Conservation (phyloP, 495 filamentous ascomycete genomes). For the Tuber indicum region DNA sequence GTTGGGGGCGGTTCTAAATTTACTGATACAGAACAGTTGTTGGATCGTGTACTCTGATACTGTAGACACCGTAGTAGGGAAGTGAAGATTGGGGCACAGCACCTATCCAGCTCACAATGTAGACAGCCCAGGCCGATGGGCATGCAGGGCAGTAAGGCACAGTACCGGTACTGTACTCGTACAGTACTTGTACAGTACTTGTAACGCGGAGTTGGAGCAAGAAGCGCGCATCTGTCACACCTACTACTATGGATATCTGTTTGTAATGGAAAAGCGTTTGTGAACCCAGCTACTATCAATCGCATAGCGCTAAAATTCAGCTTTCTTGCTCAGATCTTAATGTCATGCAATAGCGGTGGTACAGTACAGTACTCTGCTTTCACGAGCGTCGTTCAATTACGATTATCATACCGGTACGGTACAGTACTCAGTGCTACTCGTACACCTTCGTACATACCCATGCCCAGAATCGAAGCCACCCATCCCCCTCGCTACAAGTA, state of each 20-base stretch:
- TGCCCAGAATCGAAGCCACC: not conserved
- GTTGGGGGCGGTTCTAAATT: not conserved
- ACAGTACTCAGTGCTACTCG: not conserved
- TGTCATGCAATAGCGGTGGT: too few species aligned
- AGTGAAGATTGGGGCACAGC: not conserved
- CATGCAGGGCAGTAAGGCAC: not conserved
- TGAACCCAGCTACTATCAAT: too few species aligned
- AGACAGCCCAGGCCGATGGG: not conserved
- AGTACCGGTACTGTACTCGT: too few species aligned
- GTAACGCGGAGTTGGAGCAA: not conserved
- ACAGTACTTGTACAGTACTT: not conserved
- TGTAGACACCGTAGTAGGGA: not conserved
- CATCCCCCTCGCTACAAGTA: not conserved
- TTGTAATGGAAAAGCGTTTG: too few species aligned
- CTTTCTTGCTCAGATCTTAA: too few species aligned
- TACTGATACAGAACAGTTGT: not conserved
- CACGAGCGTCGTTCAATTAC: too few species aligned
- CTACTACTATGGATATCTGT: not conserved
- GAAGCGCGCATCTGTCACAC: not conserved
- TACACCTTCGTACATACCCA: not conserved
- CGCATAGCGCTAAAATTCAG: too few species aligned
- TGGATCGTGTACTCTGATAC: not conserved
- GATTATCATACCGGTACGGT: not conserved
- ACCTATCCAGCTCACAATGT: not conserved
- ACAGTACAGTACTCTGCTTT: too few species aligned